Evolutionary conservation across 306 rosid genomes (phyloP).

Genomic region (Dryas octopetala): DNA sequence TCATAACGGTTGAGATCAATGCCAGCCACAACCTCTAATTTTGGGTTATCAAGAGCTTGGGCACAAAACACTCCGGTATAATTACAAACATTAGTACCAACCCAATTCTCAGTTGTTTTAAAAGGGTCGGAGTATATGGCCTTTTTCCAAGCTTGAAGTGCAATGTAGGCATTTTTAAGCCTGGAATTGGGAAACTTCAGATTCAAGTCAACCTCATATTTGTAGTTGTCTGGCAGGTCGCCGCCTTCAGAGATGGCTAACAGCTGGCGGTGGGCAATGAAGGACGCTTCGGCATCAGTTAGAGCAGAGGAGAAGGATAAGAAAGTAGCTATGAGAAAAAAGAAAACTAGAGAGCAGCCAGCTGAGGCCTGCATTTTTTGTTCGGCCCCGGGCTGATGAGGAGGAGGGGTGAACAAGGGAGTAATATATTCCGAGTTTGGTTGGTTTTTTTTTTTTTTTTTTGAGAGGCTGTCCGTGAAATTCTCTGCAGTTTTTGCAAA

Average conservation of each 20-base stretch:
- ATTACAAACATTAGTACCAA: conserved; percentile 26
- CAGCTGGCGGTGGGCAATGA: conserved; percentile 24
- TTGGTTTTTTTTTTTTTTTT: background rate
- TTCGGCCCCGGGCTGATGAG: background rate
- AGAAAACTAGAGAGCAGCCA: conserved; percentile 16
- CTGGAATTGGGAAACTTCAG: conserved; percentile 23
- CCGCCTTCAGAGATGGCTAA: conserved; percentile 4
- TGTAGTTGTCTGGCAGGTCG: conserved; percentile 14
- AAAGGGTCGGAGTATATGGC: conserved; percentile 28
- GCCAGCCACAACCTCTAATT: conserved; percentile 24
- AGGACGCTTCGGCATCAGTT: conserved; percentile 29
- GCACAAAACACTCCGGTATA: conserved; percentile 34
- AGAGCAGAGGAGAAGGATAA: conserved; percentile 14
- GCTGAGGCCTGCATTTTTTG: conserved; percentile 32
- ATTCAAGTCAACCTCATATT: conserved; percentile 2
- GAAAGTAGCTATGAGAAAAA: background rate
- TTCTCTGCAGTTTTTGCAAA: conserved; percentile 7
- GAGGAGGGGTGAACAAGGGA: background rate
- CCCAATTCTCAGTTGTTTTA: conserved; percentile 26
- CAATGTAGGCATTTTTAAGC: conserved; percentile 35
- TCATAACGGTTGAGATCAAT: conserved; percentile 32
- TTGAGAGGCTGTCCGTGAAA: conserved; percentile 24
- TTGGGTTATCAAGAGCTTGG: conserved; percentile 20
- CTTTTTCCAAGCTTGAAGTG: conserved; percentile 38
- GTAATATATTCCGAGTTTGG: background rate